A percentile compares a stretch with the other conserved stretches of the same genome.
These are phyloP conservation scores for Pseudogymnoascus sp. DNA, from an alignment of 2,329 filamentous ascomycete genomes.

Conservation along the genomic window DNA sequence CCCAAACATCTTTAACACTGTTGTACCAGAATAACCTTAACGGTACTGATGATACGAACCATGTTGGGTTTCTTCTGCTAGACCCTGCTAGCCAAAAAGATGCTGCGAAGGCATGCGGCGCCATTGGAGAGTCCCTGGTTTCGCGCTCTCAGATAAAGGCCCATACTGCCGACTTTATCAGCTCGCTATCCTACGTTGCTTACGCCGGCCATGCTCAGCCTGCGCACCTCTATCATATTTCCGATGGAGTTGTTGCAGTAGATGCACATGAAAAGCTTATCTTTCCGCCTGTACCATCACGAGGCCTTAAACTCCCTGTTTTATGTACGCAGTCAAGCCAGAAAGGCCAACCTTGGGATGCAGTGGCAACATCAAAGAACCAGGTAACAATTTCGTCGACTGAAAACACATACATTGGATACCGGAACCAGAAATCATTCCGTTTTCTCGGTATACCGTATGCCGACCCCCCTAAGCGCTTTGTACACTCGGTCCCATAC, in stretches of 20 bases:
- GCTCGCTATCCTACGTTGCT: slow-evolving; percentile 38
- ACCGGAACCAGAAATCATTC: slow-evolving; percentile 45
- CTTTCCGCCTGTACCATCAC: slow-evolving; percentile 26
- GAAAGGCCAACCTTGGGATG: slow-evolving; percentile 27
- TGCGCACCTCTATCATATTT: slow-evolving; percentile 35
- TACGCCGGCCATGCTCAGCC: slow-evolving; percentile 32
- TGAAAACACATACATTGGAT: slow-evolving; percentile 41
- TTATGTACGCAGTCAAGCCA: slow-evolving; percentile 43
- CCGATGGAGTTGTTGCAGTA: slow-evolving; percentile 32
- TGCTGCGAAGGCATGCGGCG: slow-evolving; percentile 36
- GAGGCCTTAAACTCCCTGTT: slow-evolving; percentile 33
- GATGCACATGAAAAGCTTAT: slow-evolving; percentile 28
- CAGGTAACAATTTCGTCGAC: slow-evolving; percentile 33
- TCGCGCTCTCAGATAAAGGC: slow-evolving; percentile 33
- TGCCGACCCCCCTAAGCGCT: slow-evolving; percentile 20
- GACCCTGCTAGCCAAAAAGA: slow-evolving; percentile 33
- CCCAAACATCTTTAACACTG: slow-evolving; percentile 39
- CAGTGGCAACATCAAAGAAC: slow-evolving; percentile 30
- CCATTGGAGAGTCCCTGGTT: slow-evolving; percentile 40
- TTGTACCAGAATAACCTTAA: slow-evolving; percentile 49
- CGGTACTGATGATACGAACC: slow-evolving; percentile 42
- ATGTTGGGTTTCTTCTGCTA: slow-evolving; percentile 42
- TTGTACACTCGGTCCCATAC: slow-evolving; percentile 36
- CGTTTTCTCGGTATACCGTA: slow-evolving; percentile 28
- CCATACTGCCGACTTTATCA: slow-evolving; percentile 37